Conservation (phyloP, 139 green algal genomes). For the Volvox africanus region DNA sequence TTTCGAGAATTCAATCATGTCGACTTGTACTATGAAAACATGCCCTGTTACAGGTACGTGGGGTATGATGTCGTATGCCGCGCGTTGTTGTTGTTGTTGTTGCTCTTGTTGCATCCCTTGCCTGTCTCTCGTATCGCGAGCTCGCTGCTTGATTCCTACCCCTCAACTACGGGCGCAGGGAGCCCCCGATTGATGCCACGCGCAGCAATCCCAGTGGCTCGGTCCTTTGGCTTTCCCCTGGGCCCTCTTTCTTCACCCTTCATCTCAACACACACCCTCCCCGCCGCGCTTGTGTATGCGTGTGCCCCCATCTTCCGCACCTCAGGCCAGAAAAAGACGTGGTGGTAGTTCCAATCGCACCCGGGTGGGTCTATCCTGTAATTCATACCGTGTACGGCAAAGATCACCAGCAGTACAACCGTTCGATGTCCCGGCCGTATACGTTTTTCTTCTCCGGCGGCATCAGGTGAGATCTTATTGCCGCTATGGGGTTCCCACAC, state of each 20-base stretch:
- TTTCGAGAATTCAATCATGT: background rate
- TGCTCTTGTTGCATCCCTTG: too few species aligned
- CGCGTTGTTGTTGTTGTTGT: too few species aligned
- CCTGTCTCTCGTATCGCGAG: too few species aligned
- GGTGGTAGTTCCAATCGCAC: background rate
- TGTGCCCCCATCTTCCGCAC: background rate
- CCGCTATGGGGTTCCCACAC: too few species aligned
- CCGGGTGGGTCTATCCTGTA: background rate
- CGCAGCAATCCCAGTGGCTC: too few species aligned
- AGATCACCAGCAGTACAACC: background rate
- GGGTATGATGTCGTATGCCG: too few species aligned
- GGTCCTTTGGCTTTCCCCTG: too few species aligned
- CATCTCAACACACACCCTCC: too few species aligned
- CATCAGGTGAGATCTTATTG: background rate
- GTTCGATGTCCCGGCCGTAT: background rate
- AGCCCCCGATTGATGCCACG: too few species aligned
- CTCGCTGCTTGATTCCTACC: too few species aligned
- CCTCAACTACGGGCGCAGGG: too few species aligned
- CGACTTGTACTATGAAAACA: background rate
- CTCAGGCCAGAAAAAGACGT: conserved; percentile 21
- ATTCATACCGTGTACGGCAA: background rate
- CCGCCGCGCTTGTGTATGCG: background rate
- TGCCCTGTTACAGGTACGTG: conserved; percentile 2
- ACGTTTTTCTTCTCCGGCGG: background rate
- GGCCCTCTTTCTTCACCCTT: too few species aligned